phyloP scores from a whole-genome alignment of 768 basidiomycete species.

The Suillus clintonianus region DNA sequence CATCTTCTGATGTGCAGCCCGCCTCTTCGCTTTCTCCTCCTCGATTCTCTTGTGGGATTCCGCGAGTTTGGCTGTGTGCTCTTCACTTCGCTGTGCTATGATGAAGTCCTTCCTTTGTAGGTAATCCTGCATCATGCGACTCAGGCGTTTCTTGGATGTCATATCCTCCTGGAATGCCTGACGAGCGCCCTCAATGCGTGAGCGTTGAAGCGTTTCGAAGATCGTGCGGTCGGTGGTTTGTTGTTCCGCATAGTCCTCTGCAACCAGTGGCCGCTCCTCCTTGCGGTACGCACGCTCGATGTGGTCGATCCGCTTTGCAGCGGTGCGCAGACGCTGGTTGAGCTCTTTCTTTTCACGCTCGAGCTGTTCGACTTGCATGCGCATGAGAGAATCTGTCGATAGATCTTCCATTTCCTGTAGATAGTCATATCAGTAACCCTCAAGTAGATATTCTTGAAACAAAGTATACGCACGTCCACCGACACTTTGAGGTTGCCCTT shows the following conservation, averaged over 20 bases:
- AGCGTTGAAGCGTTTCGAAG: conserved; percentile 61
- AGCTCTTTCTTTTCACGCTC: conserved; percentile 96
- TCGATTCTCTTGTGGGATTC: conserved; percentile 69
- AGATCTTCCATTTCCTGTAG: conserved; percentile 76
- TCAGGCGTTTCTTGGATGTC: conserved; percentile 72
- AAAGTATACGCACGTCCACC: conserved; percentile 55
- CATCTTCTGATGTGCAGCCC: conserved; percentile 61
- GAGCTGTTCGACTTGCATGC: conserved; percentile 89
- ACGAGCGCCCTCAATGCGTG: conserved; percentile 56
- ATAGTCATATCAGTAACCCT: conserved; percentile 9
- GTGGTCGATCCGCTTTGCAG: conserved; percentile 91
- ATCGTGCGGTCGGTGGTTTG: conserved; percentile 74
- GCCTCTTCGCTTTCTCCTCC: conserved; percentile 81
- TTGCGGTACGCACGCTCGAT: conserved; percentile 93
- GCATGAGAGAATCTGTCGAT: conserved; percentile 85
- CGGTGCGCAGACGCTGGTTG: conserved; percentile 77
- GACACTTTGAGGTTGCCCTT: conserved; percentile 75
- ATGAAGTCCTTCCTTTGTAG: conserved; percentile 51
- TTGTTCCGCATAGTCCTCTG: conserved; percentile 84
- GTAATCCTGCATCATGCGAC: conserved; percentile 75
- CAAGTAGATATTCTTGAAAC: conserved; percentile 5
- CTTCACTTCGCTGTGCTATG: conserved; percentile 58
- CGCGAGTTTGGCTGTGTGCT: conserved; percentile 61
- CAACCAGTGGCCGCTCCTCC: conserved; percentile 85
- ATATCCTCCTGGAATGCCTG: conserved; percentile 65